Conservation (phyloP, 768 basidiomycete genomes). For the Ramaria sp. region DNA sequence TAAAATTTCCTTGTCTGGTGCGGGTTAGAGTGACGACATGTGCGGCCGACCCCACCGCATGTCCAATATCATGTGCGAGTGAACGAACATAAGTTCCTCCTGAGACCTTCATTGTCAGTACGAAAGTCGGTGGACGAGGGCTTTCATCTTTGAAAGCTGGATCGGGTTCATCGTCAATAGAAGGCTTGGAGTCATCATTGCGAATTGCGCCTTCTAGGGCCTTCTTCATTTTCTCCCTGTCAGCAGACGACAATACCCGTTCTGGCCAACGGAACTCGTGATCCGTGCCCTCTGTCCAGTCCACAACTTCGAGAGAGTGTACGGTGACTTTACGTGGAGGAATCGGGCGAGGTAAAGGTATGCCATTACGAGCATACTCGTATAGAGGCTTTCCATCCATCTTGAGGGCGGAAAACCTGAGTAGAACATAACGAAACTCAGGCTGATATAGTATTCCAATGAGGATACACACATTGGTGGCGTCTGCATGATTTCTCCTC, state of each 20-base stretch:
- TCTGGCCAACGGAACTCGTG: constrained; percentile 73
- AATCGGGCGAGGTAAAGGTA: constrained; percentile 90
- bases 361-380: constrained; percentile 88
- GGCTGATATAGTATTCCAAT: neutral
- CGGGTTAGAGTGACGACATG: constrained; percentile 89
- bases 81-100: constrained; percentile 96
- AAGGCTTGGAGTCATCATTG: constrained; percentile 30
- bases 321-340: constrained; percentile 77
- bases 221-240: constrained; percentile 57
- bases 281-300: constrained; percentile 61
- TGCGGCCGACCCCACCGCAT: constrained; percentile 74
- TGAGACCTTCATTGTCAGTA: constrained; percentile 86
- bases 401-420: constrained; percentile 93
- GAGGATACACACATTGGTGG: constrained; percentile 70
- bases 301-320: constrained; percentile 65
- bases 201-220: constrained; percentile 34
- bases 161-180: constrained; percentile 26
- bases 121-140: constrained; percentile 60
- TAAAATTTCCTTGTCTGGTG: constrained; percentile 80
- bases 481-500: constrained; percentile 80
- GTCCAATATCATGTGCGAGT: constrained; percentile 87
- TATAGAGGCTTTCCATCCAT: constrained; percentile 96
- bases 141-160: constrained; percentile 12
- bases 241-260: constrained; percentile 54
- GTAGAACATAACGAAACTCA: neutral